Evolutionary conservation across 768 basidiomycete genomes (phyloP).

Genomic region (Mycena maculata): DNA sequence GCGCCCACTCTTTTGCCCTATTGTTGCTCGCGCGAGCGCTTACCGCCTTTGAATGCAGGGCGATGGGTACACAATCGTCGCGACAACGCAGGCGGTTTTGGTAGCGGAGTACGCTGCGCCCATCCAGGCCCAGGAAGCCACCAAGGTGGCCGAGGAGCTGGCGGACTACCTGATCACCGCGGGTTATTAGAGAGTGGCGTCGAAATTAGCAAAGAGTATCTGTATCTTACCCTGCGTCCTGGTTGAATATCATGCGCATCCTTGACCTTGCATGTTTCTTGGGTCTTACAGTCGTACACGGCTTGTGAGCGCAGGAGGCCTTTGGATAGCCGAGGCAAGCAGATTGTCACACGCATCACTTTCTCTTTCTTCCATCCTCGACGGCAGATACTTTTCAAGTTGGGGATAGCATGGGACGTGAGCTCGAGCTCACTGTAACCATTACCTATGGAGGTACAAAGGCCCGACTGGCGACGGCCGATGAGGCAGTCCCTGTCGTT

Average conservation of each 20-base stretch:
- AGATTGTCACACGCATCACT: neutral
- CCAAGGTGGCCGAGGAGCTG: constrained; percentile 70
- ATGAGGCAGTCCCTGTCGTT: constrained; percentile 42
- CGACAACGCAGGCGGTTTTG: constrained; percentile 88
- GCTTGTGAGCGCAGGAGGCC: too few species aligned
- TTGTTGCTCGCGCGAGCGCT: constrained; percentile 5
- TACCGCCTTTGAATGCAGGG: constrained; percentile 56
- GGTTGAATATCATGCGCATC: constrained; percentile 12
- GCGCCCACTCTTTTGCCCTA: constrained; percentile 44
- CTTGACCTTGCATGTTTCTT: neutral
- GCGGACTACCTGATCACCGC: constrained; percentile 81
- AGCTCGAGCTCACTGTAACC: constrained; percentile 45
- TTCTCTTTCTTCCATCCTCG: constrained; percentile 55
- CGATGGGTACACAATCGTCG: constrained; percentile 79
- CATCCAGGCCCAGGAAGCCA: constrained; percentile 73
- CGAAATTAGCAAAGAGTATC: constrained; percentile 26
- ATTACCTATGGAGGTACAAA: constrained; percentile 34
- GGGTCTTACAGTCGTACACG: too few species aligned
- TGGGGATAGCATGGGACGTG: constrained; percentile 20
- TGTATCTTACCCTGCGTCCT: constrained; percentile 25
- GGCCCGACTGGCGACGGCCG: constrained; percentile 21
- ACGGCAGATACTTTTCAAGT: constrained; percentile 57
- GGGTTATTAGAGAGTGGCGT: constrained; percentile 57
- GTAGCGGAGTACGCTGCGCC: constrained; percentile 81
- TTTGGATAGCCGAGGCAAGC: too few species aligned